Evolutionary conservation across 495 filamentous ascomycete genomes (phyloP), one percentile per base, ranked within the genome.

Genomic region (Cladorrhinum samala): DNA sequence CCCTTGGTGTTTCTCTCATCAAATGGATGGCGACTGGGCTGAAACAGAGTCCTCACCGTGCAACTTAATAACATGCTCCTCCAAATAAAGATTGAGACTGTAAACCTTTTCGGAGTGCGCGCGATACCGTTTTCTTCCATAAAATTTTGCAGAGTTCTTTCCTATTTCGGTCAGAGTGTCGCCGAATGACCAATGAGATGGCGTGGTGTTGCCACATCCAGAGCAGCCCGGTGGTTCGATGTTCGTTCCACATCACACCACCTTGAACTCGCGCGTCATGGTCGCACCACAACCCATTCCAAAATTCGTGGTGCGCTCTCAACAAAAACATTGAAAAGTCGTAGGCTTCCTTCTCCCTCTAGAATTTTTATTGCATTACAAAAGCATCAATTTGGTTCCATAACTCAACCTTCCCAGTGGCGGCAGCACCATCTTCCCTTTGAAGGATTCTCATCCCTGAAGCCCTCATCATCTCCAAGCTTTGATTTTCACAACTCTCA

Each of bases 191-290:
- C 42, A 45, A 45, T 45, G 8, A 45, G 42, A 20, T 20, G 42
- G 4, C 20, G 20, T 24, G 7, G 24, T 21, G 20, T 20, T 8
- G 42, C 5, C 14, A 17, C 20, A 21, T n/a, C n/a, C n/a, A n/a
- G n/a, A n/a, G 24, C 42, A 45, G 16, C 8, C 18, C 20, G 20
- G 20, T 45, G 42, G 42, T 45, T 20, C 20, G 42, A 45, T 45
- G 42, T 45, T 17, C 17, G 16, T 21, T 45, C 4, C 5, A 24
- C 18, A 54, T 58, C 56, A 50, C 39, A 45, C 56, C 56, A 58
- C 47, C 41, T 16, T 46, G 5, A 19, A 40, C 20, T 33, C 46
- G 48, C 37, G 16, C 39, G 50, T 50, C 46, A 58, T 42, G 25
- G 27, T 58, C 56, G 19, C 42, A 43, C 56, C 56, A 58, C 33